Percentiles rank a stretch among this genome's conserved stretches.
phyloP scores from a whole-genome alignment of 2,329 filamentous ascomycete genomes.

The Calonectria leucothoes region DNA sequence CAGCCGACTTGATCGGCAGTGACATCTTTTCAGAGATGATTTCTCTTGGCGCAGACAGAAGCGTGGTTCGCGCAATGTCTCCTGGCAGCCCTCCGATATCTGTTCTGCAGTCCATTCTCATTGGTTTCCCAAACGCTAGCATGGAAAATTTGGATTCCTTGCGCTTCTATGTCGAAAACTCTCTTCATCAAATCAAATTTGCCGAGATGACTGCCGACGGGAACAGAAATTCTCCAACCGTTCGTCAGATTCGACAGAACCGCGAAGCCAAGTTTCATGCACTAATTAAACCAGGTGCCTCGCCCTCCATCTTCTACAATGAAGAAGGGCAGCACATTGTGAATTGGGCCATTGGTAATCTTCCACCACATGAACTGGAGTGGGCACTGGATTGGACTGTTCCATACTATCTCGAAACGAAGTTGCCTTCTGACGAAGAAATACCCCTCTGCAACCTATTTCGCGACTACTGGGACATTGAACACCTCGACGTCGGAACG shows the following conservation, averaged over 20 bases:
- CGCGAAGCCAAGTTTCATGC: not conserved
- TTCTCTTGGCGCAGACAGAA: not conserved
- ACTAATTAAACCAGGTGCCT: not conserved
- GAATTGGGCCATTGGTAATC: slow-evolving; percentile 13
- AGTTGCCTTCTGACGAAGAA: not conserved
- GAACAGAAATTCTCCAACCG: not conserved
- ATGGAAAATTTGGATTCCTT: not conserved
- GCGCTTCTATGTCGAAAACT: not conserved
- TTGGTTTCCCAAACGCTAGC: not conserved
- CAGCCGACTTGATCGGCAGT: not conserved
- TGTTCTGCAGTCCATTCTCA: not conserved
- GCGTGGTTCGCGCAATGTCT: not conserved
- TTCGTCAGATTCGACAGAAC: not conserved
- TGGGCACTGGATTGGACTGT: not conserved
- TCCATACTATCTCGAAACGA: not conserved
- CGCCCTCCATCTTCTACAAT: not conserved
- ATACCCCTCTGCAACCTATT: not conserved
- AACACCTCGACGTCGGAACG: slow-evolving; percentile 7
- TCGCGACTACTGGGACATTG: not conserved
- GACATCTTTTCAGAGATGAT: not conserved
- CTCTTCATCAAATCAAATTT: not conserved
- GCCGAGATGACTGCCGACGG: no score
- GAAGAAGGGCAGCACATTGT: not conserved
- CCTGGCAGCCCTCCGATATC: not conserved
- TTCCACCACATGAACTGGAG: not conserved